Conservation (phyloP, 768 basidiomycete genomes). For the Xerocomellus dryophilus region DNA sequence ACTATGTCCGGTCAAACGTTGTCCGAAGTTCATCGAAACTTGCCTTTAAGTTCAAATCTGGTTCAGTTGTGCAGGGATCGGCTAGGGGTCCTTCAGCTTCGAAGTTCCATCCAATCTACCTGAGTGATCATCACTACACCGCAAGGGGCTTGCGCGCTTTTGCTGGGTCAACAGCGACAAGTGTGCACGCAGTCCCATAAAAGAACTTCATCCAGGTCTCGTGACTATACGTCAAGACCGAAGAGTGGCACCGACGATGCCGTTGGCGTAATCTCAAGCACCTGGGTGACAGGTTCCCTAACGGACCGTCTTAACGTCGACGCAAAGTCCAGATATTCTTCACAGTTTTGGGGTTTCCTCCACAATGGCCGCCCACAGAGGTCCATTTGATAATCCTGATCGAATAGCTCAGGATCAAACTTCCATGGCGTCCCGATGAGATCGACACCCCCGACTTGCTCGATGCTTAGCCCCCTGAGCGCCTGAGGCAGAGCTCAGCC, state of each 20-base stretch:
- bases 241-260: neutral
- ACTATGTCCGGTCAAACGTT: no score
- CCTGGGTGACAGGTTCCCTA: neutral
- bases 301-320: neutral
- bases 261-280: constrained; percentile 3
- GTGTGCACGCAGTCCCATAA: constrained; percentile 9
- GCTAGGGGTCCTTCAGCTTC: no score
- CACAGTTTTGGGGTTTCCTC: no score
- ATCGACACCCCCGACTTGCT: neutral
- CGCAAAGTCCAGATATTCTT: no score
- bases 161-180: neutral
- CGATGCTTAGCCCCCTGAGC: neutral
- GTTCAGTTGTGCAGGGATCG: no score
- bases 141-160: neutral
- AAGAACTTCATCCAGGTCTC: neutral
- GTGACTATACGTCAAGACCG: neutral
- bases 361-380: neutral
- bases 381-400: neutral
- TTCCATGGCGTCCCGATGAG: neutral
- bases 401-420: neutral
- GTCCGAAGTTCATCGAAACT: no score
- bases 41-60: no score
- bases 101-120: no score
- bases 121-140: no score
- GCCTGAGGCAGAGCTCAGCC: neutral